Evolutionary conservation across 2,329 filamentous ascomycete species (phyloP), one percentile per base, ranked within the genome.

Genomic region (Mycocentrospora acerina): DNA sequence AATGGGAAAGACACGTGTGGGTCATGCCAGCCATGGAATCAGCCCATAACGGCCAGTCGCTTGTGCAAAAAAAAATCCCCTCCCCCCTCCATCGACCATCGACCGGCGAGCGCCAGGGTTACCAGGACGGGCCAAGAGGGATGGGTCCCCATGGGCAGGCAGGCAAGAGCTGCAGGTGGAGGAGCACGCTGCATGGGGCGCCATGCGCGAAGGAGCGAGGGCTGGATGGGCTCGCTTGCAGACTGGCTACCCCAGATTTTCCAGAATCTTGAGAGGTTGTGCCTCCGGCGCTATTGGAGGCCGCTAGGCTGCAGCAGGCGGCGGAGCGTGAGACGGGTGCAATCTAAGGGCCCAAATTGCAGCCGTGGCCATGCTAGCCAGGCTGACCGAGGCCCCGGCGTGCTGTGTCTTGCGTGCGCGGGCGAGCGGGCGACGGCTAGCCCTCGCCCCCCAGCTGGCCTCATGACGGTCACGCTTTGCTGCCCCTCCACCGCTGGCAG

Each of bases 191-290:
- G 41, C 41, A 42, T 34, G 31, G 32, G 33, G 37, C 41, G 38
- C 32, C 26, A 36, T 34, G 38, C 39, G 33, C 42, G 33, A 28
- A 37, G 22, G 29, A 32, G 46, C 32, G 35, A 35, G 35, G 18
- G 30, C 28, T 35, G 36, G 48, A 60, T 61, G 57, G 55, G 59
- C 42, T 51, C 46, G 53, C 40, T 45, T 57, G 41, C 35, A 34
- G 27, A 47, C 19, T 6, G 31, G 32, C 36, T 63, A 63, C 62
- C 62, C 62, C 62, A 50, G 62, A 60, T 64, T 66, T 55, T 52
- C 51, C 29, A 39, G 37, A 36, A 22, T 47, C 46, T 50, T 53
- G 48, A 48, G 42, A 46, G 32, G 43, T 36, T 35, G 32, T 31
- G 32, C 29, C 35, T 42, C 54, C 54, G 54, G 48, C 54, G 51